Evolutionary conservation across 805 yeast species (phyloP).

Genomic region (Saturnispora gosingensis): DNA sequence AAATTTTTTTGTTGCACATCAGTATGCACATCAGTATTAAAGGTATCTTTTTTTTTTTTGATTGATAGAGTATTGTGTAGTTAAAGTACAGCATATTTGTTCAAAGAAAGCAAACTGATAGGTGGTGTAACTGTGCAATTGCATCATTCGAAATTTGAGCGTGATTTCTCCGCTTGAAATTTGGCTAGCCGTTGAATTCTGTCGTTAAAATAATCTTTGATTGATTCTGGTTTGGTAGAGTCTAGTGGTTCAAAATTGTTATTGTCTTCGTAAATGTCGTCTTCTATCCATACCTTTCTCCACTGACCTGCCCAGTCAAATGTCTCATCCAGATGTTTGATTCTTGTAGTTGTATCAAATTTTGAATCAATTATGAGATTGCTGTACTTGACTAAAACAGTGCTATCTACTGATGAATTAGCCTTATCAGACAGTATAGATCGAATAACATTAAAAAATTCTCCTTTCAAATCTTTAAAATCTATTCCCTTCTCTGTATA

Average conservation of each 20-base stretch:
- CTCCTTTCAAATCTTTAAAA: background rate
- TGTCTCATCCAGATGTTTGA: conserved; percentile 1
- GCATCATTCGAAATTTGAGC: background rate
- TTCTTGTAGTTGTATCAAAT: background rate
- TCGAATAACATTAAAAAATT: too few relatives aligned
- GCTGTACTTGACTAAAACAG: conserved; percentile 2
- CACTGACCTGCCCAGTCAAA: conserved; percentile 3
- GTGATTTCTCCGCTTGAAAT: background rate
- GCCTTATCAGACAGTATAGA: background rate
- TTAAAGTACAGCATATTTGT: background rate
- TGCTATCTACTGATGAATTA: background rate
- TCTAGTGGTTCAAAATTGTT: background rate
- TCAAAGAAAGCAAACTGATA: too few relatives aligned
- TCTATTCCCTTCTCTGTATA: background rate
- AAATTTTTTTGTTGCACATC: background rate
- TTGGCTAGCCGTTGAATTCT: background rate
- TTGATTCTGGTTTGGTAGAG: background rate
- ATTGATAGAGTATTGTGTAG: background rate
- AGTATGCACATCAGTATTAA: background rate
- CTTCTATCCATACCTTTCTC: background rate
- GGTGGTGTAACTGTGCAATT: background rate
- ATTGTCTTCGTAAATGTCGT: background rate
- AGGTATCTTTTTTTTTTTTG: too few relatives aligned
- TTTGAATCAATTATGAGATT: conserved; percentile 3
- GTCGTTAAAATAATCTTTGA: background rate